A percentile compares a stretch with the other conserved stretches of the same genome.
These are phyloP conservation scores for Cetradonia linearis DNA, from an alignment of 495 filamentous ascomycete genomes.

Conservation along the genomic window DNA sequence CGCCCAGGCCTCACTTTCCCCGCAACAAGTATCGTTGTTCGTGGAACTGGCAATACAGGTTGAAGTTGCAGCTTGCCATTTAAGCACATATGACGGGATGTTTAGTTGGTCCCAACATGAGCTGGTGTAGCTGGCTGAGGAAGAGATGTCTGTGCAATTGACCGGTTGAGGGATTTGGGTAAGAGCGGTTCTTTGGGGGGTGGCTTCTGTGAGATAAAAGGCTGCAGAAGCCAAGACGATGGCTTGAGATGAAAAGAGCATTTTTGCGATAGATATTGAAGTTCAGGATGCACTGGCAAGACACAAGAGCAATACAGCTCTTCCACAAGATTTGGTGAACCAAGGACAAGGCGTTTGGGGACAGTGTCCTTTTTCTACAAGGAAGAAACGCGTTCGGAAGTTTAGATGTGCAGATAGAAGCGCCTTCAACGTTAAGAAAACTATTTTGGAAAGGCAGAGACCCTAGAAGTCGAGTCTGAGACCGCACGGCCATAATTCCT, in stretches of 20 bases:
- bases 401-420: not conserved
- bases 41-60: not conserved
- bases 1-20: not conserved
- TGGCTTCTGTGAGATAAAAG: not conserved
- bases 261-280: not conserved
- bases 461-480: not conserved
- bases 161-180: not conserved
- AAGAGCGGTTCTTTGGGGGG: not conserved
- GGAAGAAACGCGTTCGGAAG: not conserved
- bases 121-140: not conserved
- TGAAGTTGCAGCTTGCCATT: not conserved
- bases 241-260: not conserved
- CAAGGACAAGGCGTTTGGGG: not conserved
- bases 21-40: not conserved
- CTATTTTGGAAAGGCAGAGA: too few relatives aligned
- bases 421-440: not conserved
- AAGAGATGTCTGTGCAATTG: not conserved
- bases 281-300: not conserved
- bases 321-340: not conserved
- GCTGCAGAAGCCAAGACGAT: not conserved
- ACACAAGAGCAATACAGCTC: not conserved
- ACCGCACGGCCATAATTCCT: not conserved
- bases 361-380: not conserved
- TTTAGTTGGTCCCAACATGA: conserved; percentile 10
- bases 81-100: not conserved